phyloP scores from a whole-genome alignment of 306 rosid genomes.

The Vigna mungo region DNA sequence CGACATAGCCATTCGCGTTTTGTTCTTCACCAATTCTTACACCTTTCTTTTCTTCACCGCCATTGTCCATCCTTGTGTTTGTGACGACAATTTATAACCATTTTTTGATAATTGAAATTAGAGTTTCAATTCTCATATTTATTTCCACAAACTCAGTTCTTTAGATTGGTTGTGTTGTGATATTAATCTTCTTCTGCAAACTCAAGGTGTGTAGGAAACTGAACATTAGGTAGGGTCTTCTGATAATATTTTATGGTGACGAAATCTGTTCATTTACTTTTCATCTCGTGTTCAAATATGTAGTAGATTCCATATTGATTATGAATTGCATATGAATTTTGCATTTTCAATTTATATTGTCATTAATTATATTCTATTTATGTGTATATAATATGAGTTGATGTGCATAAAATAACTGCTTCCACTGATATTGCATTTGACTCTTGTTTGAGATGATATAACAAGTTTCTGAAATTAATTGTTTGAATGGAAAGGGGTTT shows the following conservation, averaged over 20 bases:
- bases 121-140: too few relatives aligned
- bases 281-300: background rate
- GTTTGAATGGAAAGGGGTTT: background rate
- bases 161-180: background rate
- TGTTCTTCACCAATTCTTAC: background rate
- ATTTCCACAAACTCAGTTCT: too few relatives aligned
- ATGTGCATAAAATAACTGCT: background rate
- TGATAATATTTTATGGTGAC: background rate
- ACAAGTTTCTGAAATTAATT: background rate
- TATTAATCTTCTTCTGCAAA: background rate
- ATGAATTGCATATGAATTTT: background rate
- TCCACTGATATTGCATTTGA: background rate
- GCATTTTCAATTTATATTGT: background rate
- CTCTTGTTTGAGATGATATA: background rate
- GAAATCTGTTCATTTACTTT: background rate
- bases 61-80: background rate
- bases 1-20: conserved; percentile 16
- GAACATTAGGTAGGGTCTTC: background rate
- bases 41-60: background rate
- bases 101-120: too few relatives aligned
- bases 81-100: background rate
- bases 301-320: background rate
- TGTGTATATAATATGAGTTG: background rate
- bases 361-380: background rate
- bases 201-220: background rate